Base-by-base conservation (phyloP, 2,329 filamentous ascomycete genomes). In the Sporothrix humicola region DNA sequence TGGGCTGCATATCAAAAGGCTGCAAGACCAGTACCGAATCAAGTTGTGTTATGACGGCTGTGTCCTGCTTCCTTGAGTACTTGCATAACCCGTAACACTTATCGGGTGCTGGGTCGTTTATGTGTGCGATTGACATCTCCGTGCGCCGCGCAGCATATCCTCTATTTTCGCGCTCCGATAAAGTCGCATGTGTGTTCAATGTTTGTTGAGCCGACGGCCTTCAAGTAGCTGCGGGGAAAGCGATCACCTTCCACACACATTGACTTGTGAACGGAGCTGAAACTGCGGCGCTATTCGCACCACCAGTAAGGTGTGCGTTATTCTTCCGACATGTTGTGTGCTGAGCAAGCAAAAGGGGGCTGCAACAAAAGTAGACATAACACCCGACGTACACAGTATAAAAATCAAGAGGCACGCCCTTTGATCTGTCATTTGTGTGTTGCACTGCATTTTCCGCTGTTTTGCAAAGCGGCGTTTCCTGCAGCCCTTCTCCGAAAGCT, bases 401-500 rank as follows among this genome's bases (percentile, higher is more conserved):
- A 70, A 20, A 15, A 31, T 12, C 26, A 52, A 42, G n/a, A n/a
- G 8, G 8, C 66, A 54, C 48, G 66, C 48, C 48, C 48, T 69
- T 37, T 69, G 31, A 50, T 17, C 13, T 54, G 65, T 37, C 65
- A 69, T 52, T 42, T 23, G 37, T 26, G 37, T 8, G 46, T 50
- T 23, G n/a, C 7, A 13, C n/a, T 61, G 58, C 58, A 15, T n/a
- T 31, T 42, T 42, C 31, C 7, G 23, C 9, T 23, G 8, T n/a
- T 6, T 17, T 54, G n/a, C 17, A n/a, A 3, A 54, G 15, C 17
- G 8, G 69, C 69, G 42, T 71, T 71, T 71, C 69, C 37, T 71
- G 69, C 54, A 59, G 54, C 69, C 54, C 68, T 44, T 26, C n/a
- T 69, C 48, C 48, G 17, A n/a, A n/a, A 2, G 20, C 31, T 37